These are phyloP conservation scores for Picea abies DNA, from an alignment of 83 land plant genomes.

Conservation along the genomic window DNA sequence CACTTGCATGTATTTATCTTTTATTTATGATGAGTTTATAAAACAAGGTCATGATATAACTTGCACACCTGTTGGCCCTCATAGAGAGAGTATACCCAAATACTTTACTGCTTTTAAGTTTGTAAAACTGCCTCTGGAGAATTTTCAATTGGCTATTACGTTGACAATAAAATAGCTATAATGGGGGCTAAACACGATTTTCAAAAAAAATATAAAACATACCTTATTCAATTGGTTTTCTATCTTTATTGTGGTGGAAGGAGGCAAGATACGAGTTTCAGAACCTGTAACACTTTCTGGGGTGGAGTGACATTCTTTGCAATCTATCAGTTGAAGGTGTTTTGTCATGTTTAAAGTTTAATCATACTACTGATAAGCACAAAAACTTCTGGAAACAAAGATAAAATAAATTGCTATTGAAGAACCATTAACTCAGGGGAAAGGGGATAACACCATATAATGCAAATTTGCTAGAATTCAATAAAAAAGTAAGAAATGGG, in stretches of 20 bases:
- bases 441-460: neutral
- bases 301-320: conserved; percentile 74
- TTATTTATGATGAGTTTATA: too few species aligned
- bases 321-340: conserved; percentile 37
- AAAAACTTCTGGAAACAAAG: neutral
- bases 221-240: conserved; percentile 67
- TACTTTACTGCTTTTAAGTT: too few species aligned
- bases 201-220: neutral
- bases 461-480: neutral
- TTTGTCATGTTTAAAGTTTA: neutral
- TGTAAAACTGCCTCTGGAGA: too few species aligned
- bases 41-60: too few species aligned
- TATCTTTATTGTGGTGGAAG: conserved; percentile 86
- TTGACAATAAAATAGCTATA: too few species aligned
- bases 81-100: too few species aligned
- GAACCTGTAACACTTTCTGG: conserved; percentile 33
- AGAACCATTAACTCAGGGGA: neutral
- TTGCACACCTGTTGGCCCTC: too few species aligned
- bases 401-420: neutral
- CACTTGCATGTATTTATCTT: too few species aligned
- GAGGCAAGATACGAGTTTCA: conserved; percentile 45
- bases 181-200: neutral
- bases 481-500: neutral
- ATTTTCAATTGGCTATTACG: too few species aligned
- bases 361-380: neutral